Base-by-base conservation (phyloP, 2,329 filamentous ascomycete species). In the Arthrocladium fulminans region DNA sequence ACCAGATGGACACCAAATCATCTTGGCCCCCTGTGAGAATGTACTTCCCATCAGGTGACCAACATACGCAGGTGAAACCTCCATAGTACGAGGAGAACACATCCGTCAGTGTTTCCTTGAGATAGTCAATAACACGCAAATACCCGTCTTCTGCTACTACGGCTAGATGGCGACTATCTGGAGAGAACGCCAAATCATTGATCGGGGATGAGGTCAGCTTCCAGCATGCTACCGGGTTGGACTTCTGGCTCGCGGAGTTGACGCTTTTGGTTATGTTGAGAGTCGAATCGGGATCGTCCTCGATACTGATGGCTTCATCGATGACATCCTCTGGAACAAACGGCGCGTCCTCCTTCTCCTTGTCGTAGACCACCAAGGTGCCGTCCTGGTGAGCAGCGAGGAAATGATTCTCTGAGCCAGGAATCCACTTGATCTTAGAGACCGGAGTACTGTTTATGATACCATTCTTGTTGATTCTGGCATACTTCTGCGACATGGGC, bases 21-120 rank as follows among this genome's bases (percentile, higher is more conserved):
- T 98, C 92, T 67, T 97, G 90, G 3, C 92, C 89, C 45, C 92
- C 92, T 0, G 92, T 96, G 15, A 98, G 74, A 45, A 98, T 82
- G 65, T 97, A 98, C 63, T 94, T 90, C 45, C 88, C 89, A 62
- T 98, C 92, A 8, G 92, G 92, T 5, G 90, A 96, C 92, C 92
- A 98, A 68, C 88, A 94, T 2, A 96, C 88, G 61, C 88, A 95
- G 38, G 85, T 85, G 30, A 98, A 75, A 2, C 88, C 90, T 40
- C 92, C 92, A 60, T 96, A 98, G 69, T 96, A 98, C 47, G 87
- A 87, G 59, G 84, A 81, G 65, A 87, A 96, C 38, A 95, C 73
- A 60, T 90, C 87, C 10, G 92, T 72, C n/a, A 97, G 74, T 59
- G 87, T 80, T 72, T 98, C 92, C 55, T 85, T 81, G 20, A 96